Evolutionary conservation across 2,329 filamentous ascomycete species (phyloP), one percentile per base, ranked within the genome.

Genomic region (Gremmenia infestans): DNA sequence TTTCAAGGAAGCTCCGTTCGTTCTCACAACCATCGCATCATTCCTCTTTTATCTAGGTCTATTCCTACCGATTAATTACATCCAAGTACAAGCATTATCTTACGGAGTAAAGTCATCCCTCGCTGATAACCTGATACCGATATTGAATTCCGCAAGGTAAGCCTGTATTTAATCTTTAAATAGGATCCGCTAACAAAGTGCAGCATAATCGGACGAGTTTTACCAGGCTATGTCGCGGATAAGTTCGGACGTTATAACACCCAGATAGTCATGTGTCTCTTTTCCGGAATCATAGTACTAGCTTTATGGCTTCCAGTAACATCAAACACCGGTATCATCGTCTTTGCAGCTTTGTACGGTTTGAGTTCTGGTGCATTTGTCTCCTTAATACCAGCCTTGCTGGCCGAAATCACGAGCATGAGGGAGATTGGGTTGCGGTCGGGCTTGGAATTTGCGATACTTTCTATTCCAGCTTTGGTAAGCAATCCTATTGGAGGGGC

Each of bases 31-130:
- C 67, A 65, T 72, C 35, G 78, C 76, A 23, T 73, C 70, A 35
- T 75, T 74, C 62, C 58, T 76, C 56, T 66, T 78, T 63, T 72
- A 72, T 67, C 67, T 72, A 39, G 78, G 77, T 11, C 12, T n/a
- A 17, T 81, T 80, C 62, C 62, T 81, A 15, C 79, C 79, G 4
- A 73, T 77, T 56, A 75, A 72, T 57, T 82, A 75, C 57, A 65
- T 63, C 28, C 45, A 56, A 22, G 42, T 77, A 2, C 66, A 78
- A 51, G 79, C 76, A 0, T 61, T 71, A 35, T 58, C 67, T 1
- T 70, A 73, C 36, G 78, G 79, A 47, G 78, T 82, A 71, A 70
- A 70, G 0, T 42, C 61, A 1, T 58, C 65, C 4, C 69, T 83
- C 2, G 73, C 78, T 1, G 67, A 70, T 15, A 81, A 82, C 60